phyloP scores from a whole-genome alignment of 129 eudicot species.

The Glebionis coronaria region DNA sequence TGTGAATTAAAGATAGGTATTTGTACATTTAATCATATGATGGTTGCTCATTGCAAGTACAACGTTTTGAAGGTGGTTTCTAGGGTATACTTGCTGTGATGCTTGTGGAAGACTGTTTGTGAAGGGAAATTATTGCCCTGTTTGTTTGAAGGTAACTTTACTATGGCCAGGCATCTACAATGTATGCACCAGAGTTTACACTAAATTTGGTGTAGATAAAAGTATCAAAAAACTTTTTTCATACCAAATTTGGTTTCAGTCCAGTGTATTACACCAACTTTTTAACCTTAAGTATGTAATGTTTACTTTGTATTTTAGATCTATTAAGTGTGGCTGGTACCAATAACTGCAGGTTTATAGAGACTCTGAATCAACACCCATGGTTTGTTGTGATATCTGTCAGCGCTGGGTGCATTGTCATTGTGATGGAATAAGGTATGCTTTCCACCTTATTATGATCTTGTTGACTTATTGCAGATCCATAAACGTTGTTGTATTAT shows the following conservation, averaged over 20 bases:
- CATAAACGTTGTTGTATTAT: constrained; percentile 4
- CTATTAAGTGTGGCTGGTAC: background rate
- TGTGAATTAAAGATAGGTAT: background rate
- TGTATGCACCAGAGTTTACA: too few relatives aligned
- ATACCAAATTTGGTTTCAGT: background rate
- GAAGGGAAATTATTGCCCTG: constrained; percentile 94
- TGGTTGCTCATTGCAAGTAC: constrained; percentile 21
- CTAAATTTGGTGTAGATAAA: too few relatives aligned
- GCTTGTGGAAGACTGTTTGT: constrained; percentile 98
- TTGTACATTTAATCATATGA: constrained; percentile 19
- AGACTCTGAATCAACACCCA: constrained; percentile 98
- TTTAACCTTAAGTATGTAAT: too few relatives aligned
- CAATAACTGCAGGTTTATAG: constrained; percentile 71
- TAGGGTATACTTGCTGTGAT: constrained; percentile 98
- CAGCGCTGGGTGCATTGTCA: constrained; percentile 98
- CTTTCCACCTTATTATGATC: constrained; percentile 25
- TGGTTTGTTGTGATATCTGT: constrained; percentile 98
- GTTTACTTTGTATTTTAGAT: background rate
- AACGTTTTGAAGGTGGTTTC: constrained; percentile 80
- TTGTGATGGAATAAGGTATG: constrained; percentile 90
- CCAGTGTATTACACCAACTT: background rate
- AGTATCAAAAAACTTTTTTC: too few relatives aligned
- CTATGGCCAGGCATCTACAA: background rate
- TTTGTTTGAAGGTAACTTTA: constrained; percentile 77
- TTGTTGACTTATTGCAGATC: constrained; percentile 9